These are phyloP conservation scores for Closterium sp. DNA, from an alignment of 139 green algal species.

Conservation along the genomic window DNA sequence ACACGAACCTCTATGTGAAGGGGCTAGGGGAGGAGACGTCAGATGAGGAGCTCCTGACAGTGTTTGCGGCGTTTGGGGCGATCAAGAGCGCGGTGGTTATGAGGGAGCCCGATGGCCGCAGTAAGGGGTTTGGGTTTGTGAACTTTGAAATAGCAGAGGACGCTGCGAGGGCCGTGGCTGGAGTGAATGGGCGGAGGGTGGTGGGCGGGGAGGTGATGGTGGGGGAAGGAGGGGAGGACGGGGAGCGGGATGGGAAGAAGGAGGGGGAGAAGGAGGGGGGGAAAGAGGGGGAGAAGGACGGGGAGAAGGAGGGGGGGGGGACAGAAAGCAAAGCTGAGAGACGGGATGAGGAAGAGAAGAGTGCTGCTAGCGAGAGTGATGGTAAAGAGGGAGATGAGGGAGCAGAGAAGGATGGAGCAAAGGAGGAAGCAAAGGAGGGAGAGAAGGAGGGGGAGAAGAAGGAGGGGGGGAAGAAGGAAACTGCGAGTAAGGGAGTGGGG, in stretches of 20 bases:
- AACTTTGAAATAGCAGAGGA: constrained; percentile 59
- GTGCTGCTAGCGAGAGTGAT: constrained; percentile 3
- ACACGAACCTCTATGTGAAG: constrained; percentile 65
- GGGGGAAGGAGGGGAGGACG: constrained; percentile 32
- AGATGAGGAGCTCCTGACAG: constrained; percentile 54
- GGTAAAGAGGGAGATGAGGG: not conserved
- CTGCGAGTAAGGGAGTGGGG: too few relatives aligned
- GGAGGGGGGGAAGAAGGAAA: too few relatives aligned
- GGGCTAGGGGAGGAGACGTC: constrained; percentile 59
- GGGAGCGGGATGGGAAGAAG: not conserved
- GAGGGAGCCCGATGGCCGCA: constrained; percentile 38
- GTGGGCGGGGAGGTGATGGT: constrained; percentile 52
- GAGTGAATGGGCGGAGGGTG: constrained; percentile 49
- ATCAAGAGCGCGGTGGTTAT: constrained; percentile 59
- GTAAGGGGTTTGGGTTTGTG: constrained; percentile 60
- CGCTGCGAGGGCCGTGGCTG: constrained; percentile 38
- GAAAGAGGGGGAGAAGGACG: constrained; percentile 55
- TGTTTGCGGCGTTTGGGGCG: constrained; percentile 59
- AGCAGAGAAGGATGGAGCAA: not conserved
- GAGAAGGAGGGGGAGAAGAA: not conserved
- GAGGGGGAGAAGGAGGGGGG: constrained; percentile 54
- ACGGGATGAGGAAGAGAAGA: not conserved
- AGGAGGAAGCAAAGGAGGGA: not conserved
- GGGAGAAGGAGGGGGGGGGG: not conserved
- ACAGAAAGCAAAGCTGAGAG: constrained; percentile 28